Base-by-base conservation (phyloP, 768 basidiomycete genomes). In the Agrocybe praecox region DNA sequence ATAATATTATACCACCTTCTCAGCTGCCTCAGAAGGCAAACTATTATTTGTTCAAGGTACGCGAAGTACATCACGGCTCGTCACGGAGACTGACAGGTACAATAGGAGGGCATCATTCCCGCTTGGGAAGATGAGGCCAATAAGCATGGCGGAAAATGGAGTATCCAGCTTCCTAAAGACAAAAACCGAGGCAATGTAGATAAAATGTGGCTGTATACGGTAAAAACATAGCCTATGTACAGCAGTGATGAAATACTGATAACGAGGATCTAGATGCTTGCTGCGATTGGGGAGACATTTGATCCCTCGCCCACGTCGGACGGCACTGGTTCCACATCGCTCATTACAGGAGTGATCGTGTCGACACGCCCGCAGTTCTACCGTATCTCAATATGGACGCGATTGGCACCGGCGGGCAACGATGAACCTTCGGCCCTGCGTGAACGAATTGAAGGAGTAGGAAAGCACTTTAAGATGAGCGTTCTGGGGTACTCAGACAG, bases 91-190 rank as follows among this genome's bases (percentile, higher is more conserved):
- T 56, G 32, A 46, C 53, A 55, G 21, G 32, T 46, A 22, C 17
- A 33, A 29, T 66, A 96, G 94, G 94, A 94, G 66, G 92, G 89
- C 23, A 97, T 98, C 62, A 96, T 96, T 62, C 95, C 95, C 7
- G 96, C 96, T 50, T 97, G 95, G 95, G 96, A 97, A 69, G 96
- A 97, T 64, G 89, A 93, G 46, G 94, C 94, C 18, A 99, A 99
- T 77, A 95, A 95, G 72, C 80, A 90, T 62, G 97, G 97, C 51
- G 97, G 97, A 48, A 99, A 99, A 78, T 99, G 97, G 97, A 91
- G 90, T 68, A 94, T 98, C 59, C 97, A 99, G 72, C 77, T 99
- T 21, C 97, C 97, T 21, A 89, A 90, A 73, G 96, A 98, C 66
- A 98, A 98, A 79, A 96, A 92, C 70, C 82, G 90, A 48, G 66